These are phyloP conservation scores for Hortaea werneckii DNA, from an alignment of 2,329 filamentous ascomycete species.

Conservation along the genomic window DNA sequence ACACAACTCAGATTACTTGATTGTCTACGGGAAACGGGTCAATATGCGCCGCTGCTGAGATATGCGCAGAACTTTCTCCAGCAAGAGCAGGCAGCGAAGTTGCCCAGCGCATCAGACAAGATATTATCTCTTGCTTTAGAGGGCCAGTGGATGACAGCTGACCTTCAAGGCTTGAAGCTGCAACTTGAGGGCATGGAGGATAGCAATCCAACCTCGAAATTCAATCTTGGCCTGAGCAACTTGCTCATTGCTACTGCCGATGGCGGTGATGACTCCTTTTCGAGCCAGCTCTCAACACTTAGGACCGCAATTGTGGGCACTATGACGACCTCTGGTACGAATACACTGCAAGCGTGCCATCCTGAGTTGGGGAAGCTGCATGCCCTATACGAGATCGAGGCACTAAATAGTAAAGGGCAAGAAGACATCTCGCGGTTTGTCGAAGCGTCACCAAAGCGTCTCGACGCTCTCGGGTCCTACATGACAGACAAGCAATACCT, in stretches of 20 bases:
- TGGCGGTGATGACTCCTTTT: conserved; percentile 43
- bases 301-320: conserved; percentile 61
- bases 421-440: conserved; percentile 4
- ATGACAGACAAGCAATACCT: conserved; percentile 90
- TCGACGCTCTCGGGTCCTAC: conserved; percentile 83
- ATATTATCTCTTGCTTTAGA: conserved; percentile 80
- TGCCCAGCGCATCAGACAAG: conserved; percentile 22
- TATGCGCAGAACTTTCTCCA: conserved; percentile 69
- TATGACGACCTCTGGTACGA: conserved; percentile 65
- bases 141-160: conserved; percentile 79
- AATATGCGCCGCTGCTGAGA: conserved; percentile 64
- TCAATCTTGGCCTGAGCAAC: conserved; percentile 71
- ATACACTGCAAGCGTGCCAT: conserved; percentile 74
- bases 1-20: conserved; percentile 74
- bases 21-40: conserved; percentile 89
- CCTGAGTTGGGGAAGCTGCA: conserved; percentile 79
- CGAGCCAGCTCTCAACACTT: conserved; percentile 50
- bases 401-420: conserved; percentile 46
- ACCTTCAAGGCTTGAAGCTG: conserved; percentile 65
- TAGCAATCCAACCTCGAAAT: conserved; percentile 45
- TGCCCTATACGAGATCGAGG: conserved; percentile 75
- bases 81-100: background rate
- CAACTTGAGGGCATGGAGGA: conserved; percentile 38
- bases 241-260: conserved; percentile 49
- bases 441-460: conserved; percentile 43